Conservation (phyloP, 2,329 filamentous ascomycete genomes). For the Fusarium transvaalense region DNA sequence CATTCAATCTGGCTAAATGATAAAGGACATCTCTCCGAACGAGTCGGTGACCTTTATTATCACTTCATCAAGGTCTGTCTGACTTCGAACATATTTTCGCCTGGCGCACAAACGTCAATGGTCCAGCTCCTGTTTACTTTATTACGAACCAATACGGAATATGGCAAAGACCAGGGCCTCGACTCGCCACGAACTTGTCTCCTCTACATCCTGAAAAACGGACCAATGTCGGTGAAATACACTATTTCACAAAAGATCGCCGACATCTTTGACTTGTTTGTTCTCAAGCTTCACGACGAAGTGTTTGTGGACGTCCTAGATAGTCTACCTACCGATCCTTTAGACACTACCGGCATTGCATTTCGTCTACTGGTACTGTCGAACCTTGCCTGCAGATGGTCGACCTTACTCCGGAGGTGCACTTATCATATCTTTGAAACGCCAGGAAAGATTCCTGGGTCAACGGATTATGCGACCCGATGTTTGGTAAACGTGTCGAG, state of each 20-base stretch:
- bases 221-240: slow-evolving; percentile 79
- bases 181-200: slow-evolving; percentile 76
- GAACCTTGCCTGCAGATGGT: slow-evolving; percentile 83
- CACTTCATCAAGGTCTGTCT: slow-evolving; percentile 79
- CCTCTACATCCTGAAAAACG: slow-evolving; percentile 76
- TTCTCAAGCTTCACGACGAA: slow-evolving; percentile 85
- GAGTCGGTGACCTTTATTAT: slow-evolving; percentile 80
- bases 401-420: slow-evolving; percentile 85
- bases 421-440: slow-evolving; percentile 97
- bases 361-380: slow-evolving; percentile 82
- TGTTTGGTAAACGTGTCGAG: slow-evolving; percentile 77
- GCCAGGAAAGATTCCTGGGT: slow-evolving; percentile 76
- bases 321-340: slow-evolving; percentile 78
- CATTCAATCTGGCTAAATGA: slow-evolving; percentile 73
- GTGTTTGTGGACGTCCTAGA: slow-evolving; percentile 88
- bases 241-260: slow-evolving; percentile 77
- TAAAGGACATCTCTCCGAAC: slow-evolving; percentile 70
- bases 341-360: slow-evolving; percentile 84
- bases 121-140: slow-evolving; percentile 77
- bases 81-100: slow-evolving; percentile 76
- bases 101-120: slow-evolving; percentile 74
- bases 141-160: slow-evolving; percentile 74
- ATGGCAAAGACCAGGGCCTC: slow-evolving; percentile 69
- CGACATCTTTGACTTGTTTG: slow-evolving; percentile 81
- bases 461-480: slow-evolving; percentile 76